Evolutionary conservation across 140 eudicot species (phyloP), one percentile per base, ranked within the genome.

Genomic region (Anethum foeniculum): DNA sequence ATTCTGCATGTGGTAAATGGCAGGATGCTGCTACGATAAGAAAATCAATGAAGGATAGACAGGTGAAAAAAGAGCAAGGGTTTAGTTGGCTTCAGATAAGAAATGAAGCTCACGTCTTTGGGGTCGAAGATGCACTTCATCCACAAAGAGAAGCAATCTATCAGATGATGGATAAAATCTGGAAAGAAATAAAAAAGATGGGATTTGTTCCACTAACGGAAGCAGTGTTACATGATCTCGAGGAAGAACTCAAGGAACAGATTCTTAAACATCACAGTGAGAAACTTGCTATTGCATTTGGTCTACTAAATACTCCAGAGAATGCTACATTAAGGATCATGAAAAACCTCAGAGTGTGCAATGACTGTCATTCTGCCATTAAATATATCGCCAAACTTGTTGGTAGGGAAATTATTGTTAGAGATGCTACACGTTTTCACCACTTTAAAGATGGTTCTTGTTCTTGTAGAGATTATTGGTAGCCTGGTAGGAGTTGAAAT

Each of bases 1-100:
- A 92, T 77, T 85, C 92, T 3, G 93, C 90, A 47, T 84, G 89
- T 52, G 97, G 97, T 68, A 88, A 85, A 82, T 86, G 90, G 87
- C 87, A 88, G 38, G 90, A 92, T 75, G 94, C 93, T 54, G 90
- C 87, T 38, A 62, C 83, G 10, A 84, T 90, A 21, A 85, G 97
- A 67, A 85, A 69, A 82, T 83, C 83, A 12, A 92, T 92, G 97
- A 92, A 84, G 68, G 75, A 39, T 7, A 82, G 86, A 80, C 81
- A 89, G 75, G 87, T 90, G 72, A 92, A 87, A 8, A 92, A 92
- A 79, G 97, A 92, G 64, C 95, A 91, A 71, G 95, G 95, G 44
- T 87, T 90, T 80, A 88, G 97, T 79, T 88, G 97, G 95, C 85
- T 92, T 80, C 90, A 88, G 82, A 85, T 92, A 51, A 77, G 87